Percentiles rank a stretch among this genome's conserved stretches.
phyloP scores from a whole-genome alignment of 805 yeast genomes.

The Kluyveromyces lactis region DNA sequence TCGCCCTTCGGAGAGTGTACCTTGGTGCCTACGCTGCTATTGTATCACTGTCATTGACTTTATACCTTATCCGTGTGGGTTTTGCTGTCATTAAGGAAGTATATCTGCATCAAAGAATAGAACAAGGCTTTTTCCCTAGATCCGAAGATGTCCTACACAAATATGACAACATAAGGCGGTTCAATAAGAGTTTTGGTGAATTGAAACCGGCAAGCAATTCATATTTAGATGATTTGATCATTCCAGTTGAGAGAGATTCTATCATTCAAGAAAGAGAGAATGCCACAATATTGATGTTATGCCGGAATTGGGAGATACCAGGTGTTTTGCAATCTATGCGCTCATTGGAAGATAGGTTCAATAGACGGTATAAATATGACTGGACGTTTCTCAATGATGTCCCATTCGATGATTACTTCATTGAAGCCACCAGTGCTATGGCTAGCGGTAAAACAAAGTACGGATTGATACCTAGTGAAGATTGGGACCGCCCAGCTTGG shows the following conservation, averaged over 20 bases:
- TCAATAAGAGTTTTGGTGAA: constrained; percentile 4
- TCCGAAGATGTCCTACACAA: constrained; percentile 12
- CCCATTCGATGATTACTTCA: constrained; percentile 57
- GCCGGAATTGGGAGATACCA: constrained; percentile 67
- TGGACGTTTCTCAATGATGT: constrained; percentile 78
- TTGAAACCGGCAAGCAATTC: constrained; percentile 23
- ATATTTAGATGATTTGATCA: constrained; percentile 14
- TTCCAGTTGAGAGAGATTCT: constrained; percentile 1
- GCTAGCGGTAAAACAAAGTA: constrained; percentile 58
- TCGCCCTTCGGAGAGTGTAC: too few species aligned
- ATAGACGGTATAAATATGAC: constrained; percentile 55
- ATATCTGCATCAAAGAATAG: background rate
- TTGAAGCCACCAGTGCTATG: constrained; percentile 49
- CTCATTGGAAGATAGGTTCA: constrained; percentile 68
- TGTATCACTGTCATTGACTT: background rate
- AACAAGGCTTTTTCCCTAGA: constrained; percentile 5
- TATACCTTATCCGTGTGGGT: background rate
- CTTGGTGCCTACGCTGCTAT: background rate
- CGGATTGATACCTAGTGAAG: constrained; percentile 54
- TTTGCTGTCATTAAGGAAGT: background rate
- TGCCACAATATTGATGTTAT: constrained; percentile 84
- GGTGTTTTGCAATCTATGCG: constrained; percentile 74
- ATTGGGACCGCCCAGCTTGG: constrained; percentile 72
- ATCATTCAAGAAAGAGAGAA: constrained; percentile 30
- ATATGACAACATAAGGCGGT: constrained; percentile 12